These are phyloP conservation scores for Psilocybe mexicana DNA, from an alignment of 1,284 basidiomycete genomes.

Conservation along the genomic window DNA sequence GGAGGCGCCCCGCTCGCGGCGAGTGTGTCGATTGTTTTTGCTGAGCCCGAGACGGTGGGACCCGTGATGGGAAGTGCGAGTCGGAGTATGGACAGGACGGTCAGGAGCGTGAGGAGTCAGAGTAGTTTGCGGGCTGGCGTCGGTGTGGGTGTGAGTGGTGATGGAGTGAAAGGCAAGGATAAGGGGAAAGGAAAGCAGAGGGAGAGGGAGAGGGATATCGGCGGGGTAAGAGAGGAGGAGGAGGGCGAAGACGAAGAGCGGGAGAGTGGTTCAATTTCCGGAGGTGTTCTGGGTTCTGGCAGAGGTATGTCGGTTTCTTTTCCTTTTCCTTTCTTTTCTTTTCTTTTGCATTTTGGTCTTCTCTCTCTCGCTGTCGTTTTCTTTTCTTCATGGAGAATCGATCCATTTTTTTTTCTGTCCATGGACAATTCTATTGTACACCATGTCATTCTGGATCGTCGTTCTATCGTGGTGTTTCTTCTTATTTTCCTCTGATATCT, in stretches of 20 bases:
- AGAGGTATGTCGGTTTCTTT: background rate
- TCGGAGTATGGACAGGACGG: background rate
- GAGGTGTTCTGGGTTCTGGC: background rate
- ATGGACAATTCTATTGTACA: too few species aligned
- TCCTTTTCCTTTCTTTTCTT: background rate
- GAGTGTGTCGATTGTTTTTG: background rate
- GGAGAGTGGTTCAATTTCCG: background rate
- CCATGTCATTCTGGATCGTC: too few species aligned
- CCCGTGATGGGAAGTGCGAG: background rate
- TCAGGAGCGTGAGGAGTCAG: background rate
- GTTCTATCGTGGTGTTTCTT: too few species aligned
- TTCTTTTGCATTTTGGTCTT: background rate
- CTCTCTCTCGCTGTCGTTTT: background rate
- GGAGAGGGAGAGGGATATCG: background rate
- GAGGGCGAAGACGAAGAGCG: background rate
- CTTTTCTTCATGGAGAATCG: background rate
- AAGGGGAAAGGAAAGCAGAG: background rate
- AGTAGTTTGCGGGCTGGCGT: background rate
- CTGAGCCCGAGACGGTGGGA: background rate
- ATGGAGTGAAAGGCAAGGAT: background rate
- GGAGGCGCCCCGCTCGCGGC: background rate
- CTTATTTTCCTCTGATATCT: too few species aligned
- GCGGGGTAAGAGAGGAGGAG: background rate
- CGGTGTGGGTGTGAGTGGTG: background rate
- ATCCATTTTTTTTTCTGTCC: too few species aligned